Base-by-base conservation (phyloP, 208 protist genomes). In the Angomonas ambiguus region DNA sequence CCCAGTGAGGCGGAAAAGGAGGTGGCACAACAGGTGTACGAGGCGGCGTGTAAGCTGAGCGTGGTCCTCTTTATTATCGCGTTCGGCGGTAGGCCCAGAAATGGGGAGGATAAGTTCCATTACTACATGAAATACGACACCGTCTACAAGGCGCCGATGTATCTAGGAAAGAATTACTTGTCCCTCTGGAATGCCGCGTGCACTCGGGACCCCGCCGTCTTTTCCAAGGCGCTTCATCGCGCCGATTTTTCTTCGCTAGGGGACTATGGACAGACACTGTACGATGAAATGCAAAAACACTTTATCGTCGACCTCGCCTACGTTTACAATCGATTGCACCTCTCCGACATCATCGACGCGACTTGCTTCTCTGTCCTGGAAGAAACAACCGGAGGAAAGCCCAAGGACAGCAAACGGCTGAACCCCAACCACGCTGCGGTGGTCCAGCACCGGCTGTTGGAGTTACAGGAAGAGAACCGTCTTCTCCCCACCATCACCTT, bases 231-330 rank as follows among this genome's bases (percentile, higher is more conserved):
- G 45, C 45, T 53, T 41, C 35, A 41, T 18, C 8, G 35, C 5
- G 13, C 35, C 5, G 35, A 41, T 13, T 18, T 41, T 41, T 5
- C 8, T 13, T 13, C 13, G 8, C 35, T 41, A 5, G 45, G 45
- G 18, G 20, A 27, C 18, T 53, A 53, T 53, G 45, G 18, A 5
- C 45, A 53, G 24, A 13, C 20, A 4, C 45, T 53, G 8, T 53
- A 53, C 16, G 45, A 53, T 24, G 45, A 53, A 53, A 53, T 53
- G 45, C 45, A 53, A 53, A 53, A 53, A n/a, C 45, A 53, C 45
- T 53, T 53, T 53, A 53, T 53, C 20, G 20, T 53, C 18, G 45
- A 53, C 24, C 16, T 53, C 8, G 45, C 24, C 45, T 53, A 53
- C 20, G 18, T 53, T 20, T 53, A 53, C 20, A n/a, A 24, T 53